A percentile compares a stretch with the other conserved stretches of the same genome.
These are phyloP conservation scores for Spathaspora sp. DNA, from an alignment of 805 yeast genomes.

Conservation along the genomic window DNA sequence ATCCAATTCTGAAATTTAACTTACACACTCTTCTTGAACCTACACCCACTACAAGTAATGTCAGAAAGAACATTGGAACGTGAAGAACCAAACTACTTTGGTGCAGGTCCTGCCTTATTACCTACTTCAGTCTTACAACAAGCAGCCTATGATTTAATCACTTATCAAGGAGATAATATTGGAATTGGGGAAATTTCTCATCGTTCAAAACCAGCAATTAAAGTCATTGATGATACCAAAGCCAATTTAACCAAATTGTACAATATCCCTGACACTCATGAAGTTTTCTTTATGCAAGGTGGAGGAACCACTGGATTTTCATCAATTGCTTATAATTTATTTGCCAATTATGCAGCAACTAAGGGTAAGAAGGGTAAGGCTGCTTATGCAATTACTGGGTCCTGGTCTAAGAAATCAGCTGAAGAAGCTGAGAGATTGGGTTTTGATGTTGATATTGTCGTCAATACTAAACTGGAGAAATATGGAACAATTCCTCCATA, in stretches of 20 bases:
- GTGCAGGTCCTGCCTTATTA: slow-evolving; percentile 97
- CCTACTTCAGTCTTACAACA: slow-evolving; percentile 82
- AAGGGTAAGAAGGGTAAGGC: slow-evolving; percentile 70
- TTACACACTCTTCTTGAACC: not conserved
- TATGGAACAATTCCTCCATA: slow-evolving; percentile 65
- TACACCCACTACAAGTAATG: not conserved
- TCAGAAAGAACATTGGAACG: slow-evolving; percentile 39
- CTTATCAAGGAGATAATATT: slow-evolving; percentile 65
- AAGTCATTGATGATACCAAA: slow-evolving; percentile 76
- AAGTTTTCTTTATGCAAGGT: slow-evolving; percentile 93
- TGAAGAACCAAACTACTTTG: slow-evolving; percentile 79
- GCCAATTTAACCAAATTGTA: slow-evolving; percentile 59
- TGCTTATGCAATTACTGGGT: slow-evolving; percentile 87
- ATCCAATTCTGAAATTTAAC: not conserved
- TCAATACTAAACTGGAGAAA: slow-evolving; percentile 59
- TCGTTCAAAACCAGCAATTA: slow-evolving; percentile 79
- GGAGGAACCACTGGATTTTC: slow-evolving; percentile 98
- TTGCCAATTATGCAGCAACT: slow-evolving; percentile 69
- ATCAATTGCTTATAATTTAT: slow-evolving; percentile 75
- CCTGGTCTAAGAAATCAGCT: slow-evolving; percentile 86
- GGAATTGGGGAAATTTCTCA: slow-evolving; percentile 97
- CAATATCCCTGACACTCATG: slow-evolving; percentile 85
- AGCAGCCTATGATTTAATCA: slow-evolving; percentile 80
- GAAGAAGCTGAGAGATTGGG: slow-evolving; percentile 90
- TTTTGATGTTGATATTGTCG: slow-evolving; percentile 63